Evolutionary conservation across 192 early-diverging fungal genomes (phyloP).

Genomic region (Coemansia sp.): DNA sequence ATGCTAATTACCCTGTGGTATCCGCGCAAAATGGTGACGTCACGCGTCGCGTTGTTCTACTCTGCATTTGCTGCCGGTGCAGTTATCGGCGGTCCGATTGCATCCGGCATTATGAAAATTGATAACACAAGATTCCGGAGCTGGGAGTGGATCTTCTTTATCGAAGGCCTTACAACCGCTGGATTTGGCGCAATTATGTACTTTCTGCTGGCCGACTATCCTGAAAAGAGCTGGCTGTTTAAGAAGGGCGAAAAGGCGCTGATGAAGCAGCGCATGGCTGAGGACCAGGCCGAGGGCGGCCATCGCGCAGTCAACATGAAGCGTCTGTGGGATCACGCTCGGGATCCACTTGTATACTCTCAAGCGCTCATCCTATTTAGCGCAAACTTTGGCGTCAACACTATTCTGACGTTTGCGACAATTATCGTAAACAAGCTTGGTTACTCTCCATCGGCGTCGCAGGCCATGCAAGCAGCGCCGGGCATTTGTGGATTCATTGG

Average conservation of each 20-base stretch:
- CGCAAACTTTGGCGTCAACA: slow-evolving; percentile 49
- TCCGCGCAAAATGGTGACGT: slow-evolving; percentile 46
- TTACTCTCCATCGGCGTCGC: slow-evolving; percentile 27
- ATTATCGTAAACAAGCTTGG: slow-evolving; percentile 48
- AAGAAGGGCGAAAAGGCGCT: slow-evolving; percentile 27
- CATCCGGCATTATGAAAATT: slow-evolving; percentile 43
- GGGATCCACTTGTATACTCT: slow-evolving; percentile 35
- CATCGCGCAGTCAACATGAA: slow-evolving; percentile 28
- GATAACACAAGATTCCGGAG: slow-evolving; percentile 23
- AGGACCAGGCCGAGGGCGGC: slow-evolving; percentile 36
- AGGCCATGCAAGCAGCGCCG: slow-evolving; percentile 45
- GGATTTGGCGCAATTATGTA: slow-evolving; percentile 36
- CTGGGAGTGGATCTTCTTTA: slow-evolving; percentile 54
- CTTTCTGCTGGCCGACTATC: slow-evolving; percentile 40
- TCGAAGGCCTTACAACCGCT: slow-evolving; percentile 41
- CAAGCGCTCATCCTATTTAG: slow-evolving; percentile 41
- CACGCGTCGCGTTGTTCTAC: slow-evolving; percentile 42
- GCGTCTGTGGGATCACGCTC: slow-evolving; percentile 14
- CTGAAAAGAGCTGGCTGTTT: slow-evolving; percentile 41
- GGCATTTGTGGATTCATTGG: slow-evolving; percentile 48
- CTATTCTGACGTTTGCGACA: slow-evolving; percentile 42
- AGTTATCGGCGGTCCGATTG: slow-evolving; percentile 42
- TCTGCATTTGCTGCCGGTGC: slow-evolving; percentile 44
- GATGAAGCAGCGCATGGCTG: slow-evolving; percentile 25
- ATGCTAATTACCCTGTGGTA: slow-evolving; percentile 52